Evolutionary conservation across 345 rosid genomes (phyloP).

Genomic region (Erodium maritimum): DNA sequence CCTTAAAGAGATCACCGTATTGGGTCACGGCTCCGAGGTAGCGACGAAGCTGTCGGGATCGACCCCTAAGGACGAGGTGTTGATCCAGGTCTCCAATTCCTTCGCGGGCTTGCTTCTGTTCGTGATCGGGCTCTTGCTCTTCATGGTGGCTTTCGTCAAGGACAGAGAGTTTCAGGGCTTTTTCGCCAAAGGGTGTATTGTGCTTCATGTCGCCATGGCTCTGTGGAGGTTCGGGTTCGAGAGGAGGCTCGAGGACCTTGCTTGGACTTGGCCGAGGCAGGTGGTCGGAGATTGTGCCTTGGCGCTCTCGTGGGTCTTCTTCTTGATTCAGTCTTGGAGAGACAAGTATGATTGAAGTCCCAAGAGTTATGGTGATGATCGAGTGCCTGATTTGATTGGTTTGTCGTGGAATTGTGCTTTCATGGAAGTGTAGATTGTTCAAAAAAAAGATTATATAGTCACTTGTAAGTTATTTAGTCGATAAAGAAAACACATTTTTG

Average conservation of each 20-base stretch:
- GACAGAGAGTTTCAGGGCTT: constrained; percentile 24
- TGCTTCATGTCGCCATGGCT: constrained; percentile 28
- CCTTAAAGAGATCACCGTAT: constrained; percentile 19
- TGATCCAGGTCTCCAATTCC: constrained; percentile 30
- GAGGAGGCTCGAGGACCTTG: constrained; percentile 33
- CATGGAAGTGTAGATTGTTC: too few species aligned
- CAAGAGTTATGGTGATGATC: neutral
- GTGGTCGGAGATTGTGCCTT: constrained; percentile 23
- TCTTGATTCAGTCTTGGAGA: constrained; percentile 24
- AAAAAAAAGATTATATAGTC: too few species aligned
- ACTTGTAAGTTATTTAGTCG: too few species aligned
- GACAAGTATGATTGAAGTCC: constrained; percentile 28
- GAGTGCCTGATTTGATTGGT: too few species aligned
- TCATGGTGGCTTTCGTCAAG: constrained; percentile 33
- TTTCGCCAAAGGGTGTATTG: constrained; percentile 30
- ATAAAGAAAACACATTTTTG: too few species aligned
- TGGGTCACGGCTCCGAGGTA: constrained; percentile 26
- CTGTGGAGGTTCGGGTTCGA: constrained; percentile 31
- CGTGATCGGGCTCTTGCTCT: constrained; percentile 21
- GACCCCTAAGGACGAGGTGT: constrained; percentile 27
- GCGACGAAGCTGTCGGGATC: constrained; percentile 27
- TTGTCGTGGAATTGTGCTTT: too few species aligned
- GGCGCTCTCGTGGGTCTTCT: constrained; percentile 35
- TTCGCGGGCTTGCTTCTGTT: constrained; percentile 32
- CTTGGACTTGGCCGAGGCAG: constrained; percentile 35